These are phyloP conservation scores for Penstemon davidsonii DNA, from an alignment of 257 asterid genomes.

Conservation along the genomic window DNA sequence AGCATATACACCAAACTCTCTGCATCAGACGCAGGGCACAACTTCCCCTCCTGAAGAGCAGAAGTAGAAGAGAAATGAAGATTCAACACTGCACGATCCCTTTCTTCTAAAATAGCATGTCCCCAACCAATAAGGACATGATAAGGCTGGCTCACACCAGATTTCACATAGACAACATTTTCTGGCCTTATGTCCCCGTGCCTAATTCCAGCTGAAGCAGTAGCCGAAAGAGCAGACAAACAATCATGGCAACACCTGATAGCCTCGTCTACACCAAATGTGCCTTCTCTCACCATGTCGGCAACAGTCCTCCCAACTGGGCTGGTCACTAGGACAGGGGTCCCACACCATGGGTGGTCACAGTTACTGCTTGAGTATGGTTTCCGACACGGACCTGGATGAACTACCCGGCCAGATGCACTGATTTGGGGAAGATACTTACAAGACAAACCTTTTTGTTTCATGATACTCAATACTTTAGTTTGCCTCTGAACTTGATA, in stretches of 20 bases:
- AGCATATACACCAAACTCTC: constrained; percentile 91
- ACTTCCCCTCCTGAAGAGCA: constrained; percentile 92
- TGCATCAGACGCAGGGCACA: constrained; percentile 96
- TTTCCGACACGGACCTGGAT: constrained; percentile 71
- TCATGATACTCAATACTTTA: constrained; percentile 75
- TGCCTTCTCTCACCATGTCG: constrained; percentile 69
- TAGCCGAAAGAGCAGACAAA: constrained; percentile 74
- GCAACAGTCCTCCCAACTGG: constrained; percentile 83
- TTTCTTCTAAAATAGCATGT: constrained; percentile 90
- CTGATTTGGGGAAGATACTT: constrained; percentile 72
- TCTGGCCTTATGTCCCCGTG: constrained; percentile 97
- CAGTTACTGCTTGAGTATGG: constrained; percentile 65
- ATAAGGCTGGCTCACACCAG: constrained; percentile 53
- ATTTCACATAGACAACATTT: constrained; percentile 62
- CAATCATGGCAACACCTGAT: constrained; percentile 94
- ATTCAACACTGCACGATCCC: constrained; percentile 88
- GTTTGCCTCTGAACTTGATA: constrained; percentile 98
- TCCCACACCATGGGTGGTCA: constrained; percentile 84
- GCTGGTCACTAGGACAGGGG: constrained; percentile 71
- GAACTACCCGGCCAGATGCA: constrained; percentile 84
- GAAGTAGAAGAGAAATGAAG: constrained; percentile 94
- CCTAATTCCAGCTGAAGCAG: constrained; percentile 75
- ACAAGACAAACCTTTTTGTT: constrained; percentile 80
- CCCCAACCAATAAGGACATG: constrained; percentile 93
- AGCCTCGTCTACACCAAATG: constrained; percentile 67